phyloP scores from a whole-genome alignment of 2,329 filamentous ascomycete species.

The Paecilomyces formosus region DNA sequence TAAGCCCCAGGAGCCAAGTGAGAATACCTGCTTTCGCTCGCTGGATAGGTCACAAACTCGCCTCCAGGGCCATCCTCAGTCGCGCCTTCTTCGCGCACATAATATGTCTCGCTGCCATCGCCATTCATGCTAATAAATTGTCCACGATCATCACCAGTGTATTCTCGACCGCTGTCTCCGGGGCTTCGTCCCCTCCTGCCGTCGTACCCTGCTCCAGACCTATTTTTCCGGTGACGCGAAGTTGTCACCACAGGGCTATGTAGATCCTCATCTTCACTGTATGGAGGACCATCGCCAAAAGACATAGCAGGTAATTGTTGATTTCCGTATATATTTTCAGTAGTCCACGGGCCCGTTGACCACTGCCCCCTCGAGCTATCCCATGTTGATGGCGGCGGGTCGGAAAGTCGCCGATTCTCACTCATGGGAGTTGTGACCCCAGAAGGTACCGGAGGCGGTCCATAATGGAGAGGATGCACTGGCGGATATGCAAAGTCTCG shows the following conservation, averaged over 20 bases:
- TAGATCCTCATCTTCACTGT: constrained; percentile 91
- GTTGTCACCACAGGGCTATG: constrained; percentile 82
- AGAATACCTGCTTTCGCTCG: constrained; percentile 55
- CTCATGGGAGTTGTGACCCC: constrained; percentile 78
- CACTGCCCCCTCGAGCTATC: constrained; percentile 57
- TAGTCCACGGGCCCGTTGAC: constrained; percentile 43
- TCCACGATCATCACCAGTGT: constrained; percentile 54
- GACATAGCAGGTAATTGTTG: constrained; percentile 74
- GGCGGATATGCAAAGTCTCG: constrained; percentile 90
- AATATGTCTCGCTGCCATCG: constrained; percentile 68
- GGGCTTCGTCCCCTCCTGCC: constrained; percentile 42
- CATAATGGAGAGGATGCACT: constrained; percentile 84
- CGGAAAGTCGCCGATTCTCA: constrained; percentile 73
- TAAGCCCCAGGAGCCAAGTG: constrained; percentile 33
- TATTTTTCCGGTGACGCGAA: constrained; percentile 78
- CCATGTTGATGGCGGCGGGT: constrained; percentile 67
- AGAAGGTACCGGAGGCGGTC: constrained; percentile 73
- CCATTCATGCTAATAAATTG: constrained; percentile 60
- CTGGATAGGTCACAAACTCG: constrained; percentile 72
- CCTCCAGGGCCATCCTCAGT: constrained; percentile 62
- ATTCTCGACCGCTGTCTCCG: constrained; percentile 32
- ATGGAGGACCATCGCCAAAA: constrained; percentile 82
- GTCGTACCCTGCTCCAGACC: constrained; percentile 44
- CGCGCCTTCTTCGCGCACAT: constrained; percentile 59
- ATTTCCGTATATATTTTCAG: constrained; percentile 48